Conservation (phyloP, 2,329 filamentous ascomycete genomes). For the Leptographium wingfieldii region DNA sequence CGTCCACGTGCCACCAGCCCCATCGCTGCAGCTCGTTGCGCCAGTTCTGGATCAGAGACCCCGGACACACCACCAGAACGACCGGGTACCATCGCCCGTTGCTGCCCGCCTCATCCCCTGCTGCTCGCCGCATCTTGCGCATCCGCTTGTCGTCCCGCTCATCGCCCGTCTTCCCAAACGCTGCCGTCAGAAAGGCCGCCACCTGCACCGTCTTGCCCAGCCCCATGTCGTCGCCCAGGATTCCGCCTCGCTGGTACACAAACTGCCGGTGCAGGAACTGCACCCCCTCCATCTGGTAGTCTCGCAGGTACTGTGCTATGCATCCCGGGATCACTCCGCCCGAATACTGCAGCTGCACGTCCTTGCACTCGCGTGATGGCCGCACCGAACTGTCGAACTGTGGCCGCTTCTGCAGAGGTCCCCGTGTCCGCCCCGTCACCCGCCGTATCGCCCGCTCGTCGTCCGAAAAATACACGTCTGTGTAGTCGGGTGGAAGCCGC, state of each 20-base stretch:
- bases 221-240: constrained; percentile 95
- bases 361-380: constrained; percentile 57
- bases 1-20: constrained; percentile 90
- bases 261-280: constrained; percentile 80
- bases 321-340: constrained; percentile 73
- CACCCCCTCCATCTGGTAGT: constrained; percentile 81
- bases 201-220: constrained; percentile 95
- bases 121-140: constrained; percentile 62
- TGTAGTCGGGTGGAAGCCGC: constrained; percentile 64
- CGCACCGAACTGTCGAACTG: constrained; percentile 48
- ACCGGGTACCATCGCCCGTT: constrained; percentile 63
- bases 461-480: constrained; percentile 64
- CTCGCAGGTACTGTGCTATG: constrained; percentile 81
- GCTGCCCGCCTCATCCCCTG: background rate
- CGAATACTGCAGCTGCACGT: constrained; percentile 63
- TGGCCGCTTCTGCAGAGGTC: constrained; percentile 51
- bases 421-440: background rate
- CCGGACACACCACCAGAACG: constrained; percentile 77
- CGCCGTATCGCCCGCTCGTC: constrained; percentile 25
- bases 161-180: constrained; percentile 89
- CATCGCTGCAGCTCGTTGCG: constrained; percentile 71
- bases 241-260: constrained; percentile 79
- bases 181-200: constrained; percentile 78
- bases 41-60: constrained; percentile 85
- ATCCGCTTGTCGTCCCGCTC: constrained; percentile 76